Conservation (phyloP, 2,329 filamentous ascomycete genomes). For the Aureobasidium namibiae region DNA sequence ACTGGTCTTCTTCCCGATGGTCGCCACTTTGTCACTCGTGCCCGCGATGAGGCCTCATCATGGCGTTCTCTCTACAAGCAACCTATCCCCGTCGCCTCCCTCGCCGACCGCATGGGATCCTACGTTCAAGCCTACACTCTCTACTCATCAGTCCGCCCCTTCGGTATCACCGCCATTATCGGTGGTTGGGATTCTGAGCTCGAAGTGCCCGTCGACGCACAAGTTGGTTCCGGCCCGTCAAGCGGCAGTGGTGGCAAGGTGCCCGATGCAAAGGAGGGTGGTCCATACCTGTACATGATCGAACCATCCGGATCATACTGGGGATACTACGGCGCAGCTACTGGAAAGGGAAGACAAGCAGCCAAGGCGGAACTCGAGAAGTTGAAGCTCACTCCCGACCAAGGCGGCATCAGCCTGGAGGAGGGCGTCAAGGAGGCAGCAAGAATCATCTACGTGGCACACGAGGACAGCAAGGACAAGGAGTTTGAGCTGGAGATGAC, state of each 20-base stretch:
- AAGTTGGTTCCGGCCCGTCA: slow-evolving; percentile 74
- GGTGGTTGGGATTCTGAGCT: slow-evolving; percentile 88
- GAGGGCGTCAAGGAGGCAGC: slow-evolving; percentile 95
- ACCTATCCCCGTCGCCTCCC: slow-evolving; percentile 78
- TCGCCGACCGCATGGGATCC: slow-evolving; percentile 86
- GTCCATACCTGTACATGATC: slow-evolving; percentile 96
- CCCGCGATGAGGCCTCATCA: slow-evolving; percentile 82
- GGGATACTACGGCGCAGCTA: slow-evolving; percentile 98
- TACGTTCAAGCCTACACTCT: slow-evolving; percentile 97
- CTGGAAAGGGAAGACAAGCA: slow-evolving; percentile 91
- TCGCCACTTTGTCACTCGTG: slow-evolving; percentile 87
- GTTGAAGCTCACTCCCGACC: slow-evolving; percentile 60
- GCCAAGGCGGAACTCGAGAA: slow-evolving; percentile 99
- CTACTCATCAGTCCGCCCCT: slow-evolving; percentile 92
- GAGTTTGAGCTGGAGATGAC: slow-evolving; percentile 99
- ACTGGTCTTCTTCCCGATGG: slow-evolving; percentile 92
- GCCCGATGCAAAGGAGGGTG: slow-evolving; percentile 66
- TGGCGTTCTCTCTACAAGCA: slow-evolving; percentile 94
- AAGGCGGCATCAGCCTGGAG: slow-evolving; percentile 66
- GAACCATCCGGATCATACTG: slow-evolving; percentile 96
- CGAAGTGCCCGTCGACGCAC: slow-evolving; percentile 77
- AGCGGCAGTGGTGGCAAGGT: slow-evolving; percentile 79
- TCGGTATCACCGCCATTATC: slow-evolving; percentile 91
- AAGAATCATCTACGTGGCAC: slow-evolving; percentile 91
- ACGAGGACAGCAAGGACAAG: slow-evolving; percentile 99